A percentile compares a stretch with the other conserved stretches of the same genome.
These are phyloP conservation scores for Uronychia setigera DNA, from an alignment of 73 alveolate species.

Conservation along the genomic window DNA sequence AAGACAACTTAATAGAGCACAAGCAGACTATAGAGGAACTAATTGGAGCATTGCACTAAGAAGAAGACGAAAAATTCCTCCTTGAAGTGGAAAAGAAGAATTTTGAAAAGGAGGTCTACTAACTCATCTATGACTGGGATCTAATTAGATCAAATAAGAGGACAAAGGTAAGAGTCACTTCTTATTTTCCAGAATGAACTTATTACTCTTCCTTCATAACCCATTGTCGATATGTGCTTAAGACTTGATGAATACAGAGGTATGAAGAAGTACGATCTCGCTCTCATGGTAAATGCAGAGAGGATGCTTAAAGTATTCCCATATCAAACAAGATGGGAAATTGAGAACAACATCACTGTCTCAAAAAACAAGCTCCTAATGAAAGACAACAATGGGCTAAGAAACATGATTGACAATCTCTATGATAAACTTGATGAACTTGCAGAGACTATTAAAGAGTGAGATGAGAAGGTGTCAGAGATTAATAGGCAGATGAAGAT, in stretches of 20 bases:
- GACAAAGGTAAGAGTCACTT: constrained; percentile 21
- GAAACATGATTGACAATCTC: constrained; percentile 22
- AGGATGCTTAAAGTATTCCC: constrained; percentile 21
- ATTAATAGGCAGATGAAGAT: constrained; percentile 20
- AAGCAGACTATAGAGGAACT: constrained; percentile 21
- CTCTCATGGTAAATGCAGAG: constrained; percentile 29
- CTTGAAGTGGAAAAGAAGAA: constrained; percentile 36
- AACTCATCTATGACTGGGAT: constrained; percentile 36
- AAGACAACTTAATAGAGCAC: constrained; percentile 25
- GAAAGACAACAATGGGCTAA: constrained; percentile 30
- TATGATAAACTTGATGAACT: constrained; percentile 14
- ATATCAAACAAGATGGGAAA: constrained; percentile 26
- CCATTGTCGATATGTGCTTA: not conserved
- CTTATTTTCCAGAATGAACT: constrained; percentile 19
- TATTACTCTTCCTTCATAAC: not conserved
- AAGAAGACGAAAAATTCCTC: constrained; percentile 37
- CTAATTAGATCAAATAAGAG: constrained; percentile 27
- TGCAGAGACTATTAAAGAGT: constrained; percentile 15
- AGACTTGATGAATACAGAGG: constrained; percentile 25
- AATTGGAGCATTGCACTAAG: constrained; percentile 24
- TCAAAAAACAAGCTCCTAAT: constrained; percentile 22
- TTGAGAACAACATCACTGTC: constrained; percentile 27
- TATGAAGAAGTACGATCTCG: constrained; percentile 44
- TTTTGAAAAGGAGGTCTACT: constrained; percentile 40
- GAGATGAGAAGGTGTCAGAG: constrained; percentile 35